Evolutionary conservation across 129 eudicot species (phyloP).

Genomic region (Lactuca saligna): DNA sequence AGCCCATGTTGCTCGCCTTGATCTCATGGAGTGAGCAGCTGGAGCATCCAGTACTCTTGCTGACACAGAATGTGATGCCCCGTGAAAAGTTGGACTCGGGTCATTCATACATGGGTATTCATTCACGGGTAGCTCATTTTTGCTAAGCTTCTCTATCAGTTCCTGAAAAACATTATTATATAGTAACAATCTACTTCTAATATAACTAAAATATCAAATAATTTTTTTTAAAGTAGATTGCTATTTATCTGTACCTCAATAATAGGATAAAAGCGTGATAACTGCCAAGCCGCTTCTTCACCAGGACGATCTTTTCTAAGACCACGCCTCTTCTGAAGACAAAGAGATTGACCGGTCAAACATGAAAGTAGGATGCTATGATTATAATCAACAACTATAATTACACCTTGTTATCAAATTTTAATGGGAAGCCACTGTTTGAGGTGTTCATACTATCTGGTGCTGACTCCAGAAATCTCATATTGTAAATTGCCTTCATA

Average conservation of each 20-base stretch:
- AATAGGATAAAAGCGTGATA: constrained; percentile 89
- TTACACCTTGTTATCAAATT: constrained; percentile 41
- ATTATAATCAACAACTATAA: background rate
- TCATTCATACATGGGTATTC: constrained; percentile 96
- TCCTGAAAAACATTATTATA: constrained; percentile 47
- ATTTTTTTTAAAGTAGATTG: background rate
- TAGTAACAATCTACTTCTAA: background rate
- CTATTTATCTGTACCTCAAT: constrained; percentile 59
- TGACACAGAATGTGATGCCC: constrained; percentile 51
- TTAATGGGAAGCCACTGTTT: constrained; percentile 38
- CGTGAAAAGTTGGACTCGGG: constrained; percentile 82
- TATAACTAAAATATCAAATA: too few species aligned
- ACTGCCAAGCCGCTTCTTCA: constrained; percentile 77
- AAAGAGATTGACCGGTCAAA: background rate
- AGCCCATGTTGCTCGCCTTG: constrained; percentile 77
- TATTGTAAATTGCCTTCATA: constrained; percentile 72
- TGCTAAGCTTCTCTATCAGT: constrained; percentile 70
- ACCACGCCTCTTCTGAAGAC: constrained; percentile 57
- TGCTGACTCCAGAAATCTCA: constrained; percentile 74
- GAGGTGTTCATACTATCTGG: constrained; percentile 53
- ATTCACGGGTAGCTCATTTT: constrained; percentile 75
- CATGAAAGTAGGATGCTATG: constrained; percentile 1
- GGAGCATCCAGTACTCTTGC: constrained; percentile 47
- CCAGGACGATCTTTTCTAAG: constrained; percentile 77
- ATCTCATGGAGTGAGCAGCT: constrained; percentile 73